phyloP scores from a whole-genome alignment of 140 eudicot species.

The Senecio squalidus region DNA sequence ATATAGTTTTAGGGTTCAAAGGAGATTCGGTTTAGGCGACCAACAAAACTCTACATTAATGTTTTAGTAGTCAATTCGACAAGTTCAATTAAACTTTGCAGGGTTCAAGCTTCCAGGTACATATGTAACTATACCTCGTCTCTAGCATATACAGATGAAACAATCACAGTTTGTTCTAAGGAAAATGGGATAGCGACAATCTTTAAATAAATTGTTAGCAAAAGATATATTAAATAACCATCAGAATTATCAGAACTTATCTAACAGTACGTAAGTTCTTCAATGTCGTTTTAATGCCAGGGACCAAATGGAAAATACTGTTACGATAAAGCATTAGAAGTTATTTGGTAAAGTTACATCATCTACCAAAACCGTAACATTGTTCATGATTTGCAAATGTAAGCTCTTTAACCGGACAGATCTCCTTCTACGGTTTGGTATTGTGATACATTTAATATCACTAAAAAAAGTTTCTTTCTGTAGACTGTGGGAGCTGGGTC shows the following conservation, averaged over 20 bases:
- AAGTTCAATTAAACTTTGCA: conserved; percentile 2
- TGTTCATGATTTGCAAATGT: neutral
- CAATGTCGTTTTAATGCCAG: neutral
- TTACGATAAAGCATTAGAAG: neutral
- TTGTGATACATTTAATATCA: too few relatives aligned
- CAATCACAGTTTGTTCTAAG: conserved; percentile 9
- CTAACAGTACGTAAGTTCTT: neutral
- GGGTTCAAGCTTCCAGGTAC: conserved; percentile 10
- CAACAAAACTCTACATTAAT: neutral
- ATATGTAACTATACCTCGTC: conserved; percentile 50
- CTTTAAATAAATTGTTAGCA: neutral
- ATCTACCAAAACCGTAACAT: neutral
- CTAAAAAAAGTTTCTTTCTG: too few relatives aligned
- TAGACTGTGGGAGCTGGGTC: too few relatives aligned
- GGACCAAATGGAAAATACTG: neutral
- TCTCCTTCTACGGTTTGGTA: too few relatives aligned
- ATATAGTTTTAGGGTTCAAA: too few relatives aligned
- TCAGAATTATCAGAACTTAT: conserved; percentile 5
- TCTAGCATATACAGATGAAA: conserved; percentile 45
- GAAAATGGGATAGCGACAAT: neutral
- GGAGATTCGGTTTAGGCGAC: too few relatives aligned
- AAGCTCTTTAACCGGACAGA: neutral
- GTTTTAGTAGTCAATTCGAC: conserved; percentile 6
- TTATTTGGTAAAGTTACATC: neutral
- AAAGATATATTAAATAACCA: neutral